Base-by-base conservation (phyloP, 495 filamentous ascomycete species). In the Aspergillus bertholletiae region DNA sequence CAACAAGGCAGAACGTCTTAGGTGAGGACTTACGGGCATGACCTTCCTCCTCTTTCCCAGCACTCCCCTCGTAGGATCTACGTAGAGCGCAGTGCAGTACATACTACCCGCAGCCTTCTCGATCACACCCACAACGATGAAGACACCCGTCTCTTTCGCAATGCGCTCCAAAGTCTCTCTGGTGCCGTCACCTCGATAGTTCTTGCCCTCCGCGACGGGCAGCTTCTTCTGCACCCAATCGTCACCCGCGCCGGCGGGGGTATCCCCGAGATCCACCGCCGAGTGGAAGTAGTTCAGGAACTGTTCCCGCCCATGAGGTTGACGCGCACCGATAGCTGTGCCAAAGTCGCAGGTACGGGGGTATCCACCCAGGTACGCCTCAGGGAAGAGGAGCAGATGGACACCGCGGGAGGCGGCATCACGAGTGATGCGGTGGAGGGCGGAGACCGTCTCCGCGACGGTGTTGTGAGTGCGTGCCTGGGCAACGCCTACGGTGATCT, bases 321-420 rank as follows among this genome's bases (percentile, higher is more conserved):
- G 76, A 6, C 93, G 84, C 2, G 75, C 73, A 0, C 93, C 93
- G 9, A 96, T 80, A 0, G 81, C 76, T 26, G 82, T 80, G 12
- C 90, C 92, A 59, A 96, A 96, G 44, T 74, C 73, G 53, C 84
- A 85, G n/a, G 87, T 88, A 21, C 93, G 86, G 13, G 93, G 93
- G 62, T 97, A 97, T 8, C 93, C 93, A 18, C 93, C 93, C 0
- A 97, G 79, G 66, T 90, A 97, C 23, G 93, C 93, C 74, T 97
- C 93, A 0, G 93, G 93, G 60, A 96, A 94, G 39, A 97, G 83
- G 17, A 97, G 72, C 47, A 97, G 79, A 63, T 93, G 80, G 23
- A 88, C 80, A 26, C 80, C 77, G n/a, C 73, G 63, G 5, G 58
- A 51, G 15, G 69, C 59, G 7, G 74, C 76, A 24, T 67, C 55